A percentile compares a stretch with the other conserved stretches of the same genome.
Conservation (phyloP, 139 green algal genomes). For the Coelastrella sp. region DNA sequence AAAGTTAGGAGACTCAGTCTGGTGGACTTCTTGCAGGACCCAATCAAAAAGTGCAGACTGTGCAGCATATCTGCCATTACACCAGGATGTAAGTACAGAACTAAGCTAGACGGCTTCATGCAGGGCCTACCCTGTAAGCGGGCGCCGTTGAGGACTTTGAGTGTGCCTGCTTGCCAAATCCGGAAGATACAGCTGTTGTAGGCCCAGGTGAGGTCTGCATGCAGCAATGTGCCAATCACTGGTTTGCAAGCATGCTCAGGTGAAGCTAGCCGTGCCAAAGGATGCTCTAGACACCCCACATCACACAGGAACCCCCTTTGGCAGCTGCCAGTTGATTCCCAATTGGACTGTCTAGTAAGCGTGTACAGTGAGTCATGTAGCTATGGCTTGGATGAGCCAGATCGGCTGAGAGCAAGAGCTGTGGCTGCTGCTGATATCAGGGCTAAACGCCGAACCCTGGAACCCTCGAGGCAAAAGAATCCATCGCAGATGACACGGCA, state of each 20-base stretch:
- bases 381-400: neutral
- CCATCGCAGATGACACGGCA: neutral
- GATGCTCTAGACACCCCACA: too few relatives aligned
- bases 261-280: too few relatives aligned
- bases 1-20: too few relatives aligned
- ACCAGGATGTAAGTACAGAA: neutral
- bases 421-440: neutral
- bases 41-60: too few relatives aligned
- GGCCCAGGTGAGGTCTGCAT: conserved; percentile 19
- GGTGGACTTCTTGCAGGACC: too few relatives aligned
- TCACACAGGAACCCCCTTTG: too few relatives aligned
- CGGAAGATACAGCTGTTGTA: neutral
- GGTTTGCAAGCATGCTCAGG: neutral
- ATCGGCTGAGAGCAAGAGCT: neutral
- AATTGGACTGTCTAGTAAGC: too few relatives aligned
- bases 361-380: too few relatives aligned
- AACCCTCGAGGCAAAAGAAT: neutral
- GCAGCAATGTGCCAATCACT: neutral
- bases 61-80: neutral
- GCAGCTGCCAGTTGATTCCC: too few relatives aligned
- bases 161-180: conserved; percentile 4
- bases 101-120: too few relatives aligned
- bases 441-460: neutral
- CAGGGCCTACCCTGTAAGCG: neutral
- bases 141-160: neutral